These are phyloP conservation scores for Galerina sulciceps DNA, from an alignment of 768 basidiomycete species.

Conservation along the genomic window DNA sequence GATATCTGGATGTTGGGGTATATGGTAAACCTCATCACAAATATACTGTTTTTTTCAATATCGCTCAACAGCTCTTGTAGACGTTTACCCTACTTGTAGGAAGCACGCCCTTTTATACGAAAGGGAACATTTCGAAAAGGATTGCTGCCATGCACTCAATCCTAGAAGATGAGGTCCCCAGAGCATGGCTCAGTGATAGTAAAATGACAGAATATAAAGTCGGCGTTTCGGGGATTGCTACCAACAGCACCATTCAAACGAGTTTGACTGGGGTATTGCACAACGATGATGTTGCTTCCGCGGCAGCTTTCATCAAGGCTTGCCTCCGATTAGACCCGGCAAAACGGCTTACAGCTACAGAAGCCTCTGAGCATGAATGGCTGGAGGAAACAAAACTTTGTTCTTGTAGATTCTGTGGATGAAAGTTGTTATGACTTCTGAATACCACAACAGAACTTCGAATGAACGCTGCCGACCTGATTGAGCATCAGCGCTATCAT, in stretches of 20 bases:
- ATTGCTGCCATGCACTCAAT: conserved; percentile 2
- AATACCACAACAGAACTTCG: no score
- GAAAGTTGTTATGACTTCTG: no score
- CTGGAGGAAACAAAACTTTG: conserved; percentile 5
- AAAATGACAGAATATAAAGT: conserved; percentile 6
- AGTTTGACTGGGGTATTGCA: not conserved
- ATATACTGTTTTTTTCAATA: not conserved
- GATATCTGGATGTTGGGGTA: conserved; percentile 22
- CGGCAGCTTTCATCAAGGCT: conserved; percentile 14
- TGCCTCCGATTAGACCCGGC: conserved; percentile 16
- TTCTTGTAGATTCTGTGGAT: conserved; percentile 13
- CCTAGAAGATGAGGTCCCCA: not conserved
- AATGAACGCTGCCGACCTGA: no score
- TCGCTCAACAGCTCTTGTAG: not conserved
- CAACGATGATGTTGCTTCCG: conserved; percentile 3
- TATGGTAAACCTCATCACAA: conserved; percentile 4
- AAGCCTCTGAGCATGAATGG: conserved; percentile 9
- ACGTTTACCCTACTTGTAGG: conserved; percentile 13
- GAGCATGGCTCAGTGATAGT: not conserved
- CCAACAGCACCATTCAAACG: conserved; percentile 4
- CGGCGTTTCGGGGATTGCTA: not conserved
- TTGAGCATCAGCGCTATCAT: no score
- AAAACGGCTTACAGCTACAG: no score
- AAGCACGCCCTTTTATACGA: not conserved
- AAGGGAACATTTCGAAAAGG: not conserved